These are phyloP conservation scores for Penicillium sp. DNA, from an alignment of 2,329 filamentous ascomycete species.

Conservation along the genomic window DNA sequence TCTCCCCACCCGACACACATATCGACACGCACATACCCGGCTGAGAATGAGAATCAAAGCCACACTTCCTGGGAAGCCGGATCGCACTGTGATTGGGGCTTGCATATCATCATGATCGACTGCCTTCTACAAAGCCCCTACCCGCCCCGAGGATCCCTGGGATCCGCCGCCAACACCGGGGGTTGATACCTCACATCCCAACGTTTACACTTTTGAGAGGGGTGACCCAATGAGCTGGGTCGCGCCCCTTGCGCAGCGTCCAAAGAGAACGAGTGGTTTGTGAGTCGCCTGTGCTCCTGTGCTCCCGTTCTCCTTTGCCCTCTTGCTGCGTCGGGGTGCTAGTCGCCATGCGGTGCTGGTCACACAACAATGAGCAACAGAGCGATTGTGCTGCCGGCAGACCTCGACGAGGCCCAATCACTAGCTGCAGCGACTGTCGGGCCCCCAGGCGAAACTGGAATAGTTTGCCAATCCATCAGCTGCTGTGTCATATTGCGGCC, in stretches of 20 bases:
- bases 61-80: background rate
- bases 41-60: too few relatives aligned
- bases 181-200: slow-evolving; percentile 24
- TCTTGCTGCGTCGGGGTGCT: too few relatives aligned
- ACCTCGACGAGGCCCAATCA: slow-evolving; percentile 10
- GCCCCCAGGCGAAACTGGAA: slow-evolving; percentile 6
- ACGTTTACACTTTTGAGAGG: slow-evolving; percentile 10
- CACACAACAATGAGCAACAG: slow-evolving; percentile 9
- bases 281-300: too few relatives aligned
- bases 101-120: slow-evolving; percentile 16
- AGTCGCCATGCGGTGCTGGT: slow-evolving; percentile 11
- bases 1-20: background rate
- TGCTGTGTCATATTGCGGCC: slow-evolving; percentile 22
- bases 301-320: too few relatives aligned
- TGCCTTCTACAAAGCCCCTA: too few relatives aligned
- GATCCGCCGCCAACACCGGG: slow-evolving; percentile 9
- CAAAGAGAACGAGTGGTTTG: too few relatives aligned
- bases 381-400: slow-evolving; percentile 5
- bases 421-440: background rate
- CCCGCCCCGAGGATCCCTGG: slow-evolving; percentile 16
- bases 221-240: too few relatives aligned
- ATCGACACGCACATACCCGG: too few relatives aligned
- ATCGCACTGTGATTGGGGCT: slow-evolving; percentile 1
- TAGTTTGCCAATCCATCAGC: slow-evolving; percentile 16
- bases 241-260: slow-evolving; percentile 17